These are phyloP conservation scores for Hemisphaericaspora nanyangensis DNA, from an alignment of 805 yeast genomes.

Conservation along the genomic window DNA sequence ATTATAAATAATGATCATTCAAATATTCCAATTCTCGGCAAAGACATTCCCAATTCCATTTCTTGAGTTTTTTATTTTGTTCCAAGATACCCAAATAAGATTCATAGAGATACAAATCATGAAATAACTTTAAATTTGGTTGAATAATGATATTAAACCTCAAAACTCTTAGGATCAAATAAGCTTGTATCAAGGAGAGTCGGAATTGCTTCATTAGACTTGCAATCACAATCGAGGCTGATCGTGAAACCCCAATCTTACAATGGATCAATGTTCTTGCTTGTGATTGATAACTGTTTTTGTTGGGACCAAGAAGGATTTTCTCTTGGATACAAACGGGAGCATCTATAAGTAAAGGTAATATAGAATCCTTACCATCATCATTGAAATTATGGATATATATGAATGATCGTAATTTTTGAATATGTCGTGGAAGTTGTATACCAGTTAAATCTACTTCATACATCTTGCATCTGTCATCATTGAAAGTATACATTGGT, in stretches of 20 bases:
- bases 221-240: constrained; percentile 40
- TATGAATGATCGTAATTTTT: constrained; percentile 12
- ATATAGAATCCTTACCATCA: constrained; percentile 35
- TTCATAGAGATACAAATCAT: constrained; percentile 31
- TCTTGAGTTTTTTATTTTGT: constrained; percentile 10
- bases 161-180: constrained; percentile 34
- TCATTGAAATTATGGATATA: constrained; percentile 34
- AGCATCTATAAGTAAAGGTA: constrained; percentile 23
- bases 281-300: constrained; percentile 4
- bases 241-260: constrained; percentile 39
- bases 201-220: constrained; percentile 31
- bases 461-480: constrained; percentile 16
- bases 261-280: constrained; percentile 30
- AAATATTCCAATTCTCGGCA: constrained; percentile 27
- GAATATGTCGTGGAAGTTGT: background rate
- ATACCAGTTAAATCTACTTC: constrained; percentile 12
- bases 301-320: constrained; percentile 19
- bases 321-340: constrained; percentile 29
- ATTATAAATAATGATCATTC: constrained; percentile 21
- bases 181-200: constrained; percentile 29
- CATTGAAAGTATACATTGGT: constrained; percentile 19
- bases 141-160: constrained; percentile 40
- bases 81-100: constrained; percentile 15
- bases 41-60: constrained; percentile 25
- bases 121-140: constrained; percentile 37